Evolutionary conservation across 176 grass and related monocot genomes (phyloP).

Genomic region (Zoysia japonica): DNA sequence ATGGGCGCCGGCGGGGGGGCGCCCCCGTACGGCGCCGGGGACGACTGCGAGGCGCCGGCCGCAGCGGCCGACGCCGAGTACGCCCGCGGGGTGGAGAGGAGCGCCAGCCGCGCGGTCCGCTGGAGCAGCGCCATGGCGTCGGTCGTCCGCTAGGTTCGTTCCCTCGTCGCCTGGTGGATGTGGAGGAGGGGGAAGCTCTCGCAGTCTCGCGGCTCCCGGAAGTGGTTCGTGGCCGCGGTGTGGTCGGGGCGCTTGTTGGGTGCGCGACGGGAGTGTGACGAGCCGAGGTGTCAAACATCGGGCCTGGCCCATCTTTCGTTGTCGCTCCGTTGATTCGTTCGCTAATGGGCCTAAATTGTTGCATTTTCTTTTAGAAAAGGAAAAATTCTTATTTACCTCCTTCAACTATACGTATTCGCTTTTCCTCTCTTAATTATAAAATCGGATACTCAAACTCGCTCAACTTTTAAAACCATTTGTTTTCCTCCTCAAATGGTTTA

Average conservation of each 20-base stretch:
- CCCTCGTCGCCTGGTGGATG: slow-evolving; percentile 28
- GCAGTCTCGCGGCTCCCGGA: not conserved
- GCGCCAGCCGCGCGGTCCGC: slow-evolving; percentile 73
- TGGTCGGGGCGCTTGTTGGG: slow-evolving; percentile 7
- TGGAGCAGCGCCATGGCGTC: slow-evolving; percentile 83
- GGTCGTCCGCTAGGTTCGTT: slow-evolving; percentile 33
- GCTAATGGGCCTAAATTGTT: not conserved
- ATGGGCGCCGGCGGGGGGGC: slow-evolving; percentile 46
- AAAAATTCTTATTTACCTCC: no score
- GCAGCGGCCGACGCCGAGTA: slow-evolving; percentile 57
- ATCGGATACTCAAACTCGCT: no score
- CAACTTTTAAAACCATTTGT: no score
- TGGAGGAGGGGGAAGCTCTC: slow-evolving; percentile 26
- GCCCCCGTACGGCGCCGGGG: slow-evolving; percentile 40
- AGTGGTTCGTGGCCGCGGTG: not conserved
- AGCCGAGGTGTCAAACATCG: not conserved
- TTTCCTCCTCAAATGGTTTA: no score
- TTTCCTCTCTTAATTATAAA: no score
- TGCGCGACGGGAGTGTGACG: slow-evolving; percentile 15
- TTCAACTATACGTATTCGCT: no score
- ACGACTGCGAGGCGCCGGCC: slow-evolving; percentile 36
- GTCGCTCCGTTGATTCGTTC: not conserved
- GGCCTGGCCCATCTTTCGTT: not conserved
- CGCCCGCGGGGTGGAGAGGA: slow-evolving; percentile 55
- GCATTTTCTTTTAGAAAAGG: not conserved